Evolutionary conservation across 805 yeast species (phyloP), one percentile per base, ranked within the genome.

Genomic region (Ogataea ramenticola): DNA sequence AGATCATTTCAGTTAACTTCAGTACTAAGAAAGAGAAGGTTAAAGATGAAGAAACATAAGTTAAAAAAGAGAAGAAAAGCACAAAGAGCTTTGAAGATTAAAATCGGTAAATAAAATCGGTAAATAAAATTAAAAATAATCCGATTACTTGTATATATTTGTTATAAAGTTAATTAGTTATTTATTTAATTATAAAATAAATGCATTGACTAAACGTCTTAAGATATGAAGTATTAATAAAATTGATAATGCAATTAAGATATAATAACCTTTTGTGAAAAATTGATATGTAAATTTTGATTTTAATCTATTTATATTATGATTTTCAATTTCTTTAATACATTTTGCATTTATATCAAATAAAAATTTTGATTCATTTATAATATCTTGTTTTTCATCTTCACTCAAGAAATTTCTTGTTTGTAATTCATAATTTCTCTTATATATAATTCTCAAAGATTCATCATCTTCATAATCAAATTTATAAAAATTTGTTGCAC

Each of bases 31-130:
- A 86, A 86, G 61, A 81, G 99, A 71, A 79, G 86, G 67, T 79
- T 86, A 64, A 91, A 89, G 75, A 93, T 93, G 97, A 93, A 91
- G 79, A 87, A 90, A 62, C 99, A 93, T 68, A 93, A 93, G 73
- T 75, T 88, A 64, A 85, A 93, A 72, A 93, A 93, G 82, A 86
- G 98, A 77, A 85, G 97, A 79, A 89, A 82, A 78, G 86, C 82
- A 39, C 95, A 90, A 66, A 77, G 95, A 65, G 84, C 93, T 15
- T 71, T 82, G 61, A 82, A 77, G 76, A 80, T 80, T 64, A 83
- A 82, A 64, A 67, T 80, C 55, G 80, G 82, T 52, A 62, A 57
- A 56, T 64, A 19, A n/a, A n/a, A n/a, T n/a, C n/a, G n/a, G n/a
- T n/a, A n/a, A n/a, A n/a, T n/a, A n/a, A n/a, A n/a, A n/a, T n/a